Conservation (phyloP, 495 filamentous ascomycete species). For the Sabuloglossum arenarium region DNA sequence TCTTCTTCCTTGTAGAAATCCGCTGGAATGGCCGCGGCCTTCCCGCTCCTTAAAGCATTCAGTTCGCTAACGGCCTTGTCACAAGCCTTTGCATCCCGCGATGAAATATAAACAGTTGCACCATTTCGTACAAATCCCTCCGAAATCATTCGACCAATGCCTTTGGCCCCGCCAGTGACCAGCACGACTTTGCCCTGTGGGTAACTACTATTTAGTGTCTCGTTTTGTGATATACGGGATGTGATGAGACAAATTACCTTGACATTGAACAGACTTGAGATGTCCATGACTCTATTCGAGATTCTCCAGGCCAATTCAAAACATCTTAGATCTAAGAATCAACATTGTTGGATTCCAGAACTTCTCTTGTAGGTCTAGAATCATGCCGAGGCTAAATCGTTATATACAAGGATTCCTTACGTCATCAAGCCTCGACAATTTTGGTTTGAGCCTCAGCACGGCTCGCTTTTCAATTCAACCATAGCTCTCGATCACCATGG, state of each 20-base stretch:
- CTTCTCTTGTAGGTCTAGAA: not conserved
- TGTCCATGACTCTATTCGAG: slow-evolving; percentile 23
- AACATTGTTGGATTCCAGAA: not conserved
- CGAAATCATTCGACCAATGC: slow-evolving; percentile 58
- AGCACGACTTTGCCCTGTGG: slow-evolving; percentile 21
- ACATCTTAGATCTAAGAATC: not conserved
- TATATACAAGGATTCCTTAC: not conserved
- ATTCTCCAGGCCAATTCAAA: not conserved
- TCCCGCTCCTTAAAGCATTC: slow-evolving; percentile 40
- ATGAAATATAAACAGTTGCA: slow-evolving; percentile 68
- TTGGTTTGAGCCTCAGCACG: not conserved
- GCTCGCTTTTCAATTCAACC: not conserved
- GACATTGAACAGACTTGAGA: slow-evolving; percentile 33
- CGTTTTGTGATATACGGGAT: not conserved
- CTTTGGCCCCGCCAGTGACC: slow-evolving; percentile 32
- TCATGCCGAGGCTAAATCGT: not conserved
- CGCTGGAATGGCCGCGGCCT: slow-evolving; percentile 40
- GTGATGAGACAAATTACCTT: slow-evolving; percentile 20
- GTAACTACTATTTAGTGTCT: not conserved
- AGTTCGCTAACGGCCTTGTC: slow-evolving; percentile 35
- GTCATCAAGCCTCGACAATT: not conserved
- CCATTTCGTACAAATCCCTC: slow-evolving; percentile 62
- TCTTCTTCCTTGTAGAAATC: slow-evolving; percentile 62
- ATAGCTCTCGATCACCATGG: slow-evolving; percentile 22
- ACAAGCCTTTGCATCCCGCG: slow-evolving; percentile 42